A percentile compares a stretch with the other conserved stretches of the same genome.
Conservation (phyloP, 2,329 filamentous ascomycete genomes). For the Colletotrichum gloeosporioides region DNA sequence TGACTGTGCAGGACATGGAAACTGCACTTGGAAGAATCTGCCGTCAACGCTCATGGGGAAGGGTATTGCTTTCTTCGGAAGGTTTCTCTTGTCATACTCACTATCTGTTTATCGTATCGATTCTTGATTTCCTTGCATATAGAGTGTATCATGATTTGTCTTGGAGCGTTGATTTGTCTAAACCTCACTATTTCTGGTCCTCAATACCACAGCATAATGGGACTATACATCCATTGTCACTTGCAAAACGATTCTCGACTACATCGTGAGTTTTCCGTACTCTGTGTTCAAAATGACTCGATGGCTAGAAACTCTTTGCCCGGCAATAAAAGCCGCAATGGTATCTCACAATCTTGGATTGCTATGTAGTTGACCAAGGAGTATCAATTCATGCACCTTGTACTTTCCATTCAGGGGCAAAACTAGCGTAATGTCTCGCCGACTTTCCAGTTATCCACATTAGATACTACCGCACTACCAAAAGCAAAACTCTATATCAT, state of each 20-base stretch:
- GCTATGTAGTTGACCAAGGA: background rate
- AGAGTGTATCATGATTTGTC: background rate
- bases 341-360: accelerated
- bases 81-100: background rate
- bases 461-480: background rate
- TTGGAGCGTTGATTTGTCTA: background rate
- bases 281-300: background rate
- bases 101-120: background rate
- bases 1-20: background rate
- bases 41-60: background rate
- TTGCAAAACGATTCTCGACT: background rate
- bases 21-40: background rate
- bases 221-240: background rate
- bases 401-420: background rate
- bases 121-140: background rate
- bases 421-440: background rate
- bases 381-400: background rate
- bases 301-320: background rate
- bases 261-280: background rate
- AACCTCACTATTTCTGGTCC: background rate
- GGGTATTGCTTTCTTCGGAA: background rate
- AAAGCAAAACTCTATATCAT: background rate
- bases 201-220: background rate
- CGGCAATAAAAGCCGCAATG: background rate
- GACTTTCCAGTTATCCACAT: background rate